These are phyloP conservation scores for Suillus occidentalis DNA, from an alignment of 768 basidiomycete species.

Conservation along the genomic window DNA sequence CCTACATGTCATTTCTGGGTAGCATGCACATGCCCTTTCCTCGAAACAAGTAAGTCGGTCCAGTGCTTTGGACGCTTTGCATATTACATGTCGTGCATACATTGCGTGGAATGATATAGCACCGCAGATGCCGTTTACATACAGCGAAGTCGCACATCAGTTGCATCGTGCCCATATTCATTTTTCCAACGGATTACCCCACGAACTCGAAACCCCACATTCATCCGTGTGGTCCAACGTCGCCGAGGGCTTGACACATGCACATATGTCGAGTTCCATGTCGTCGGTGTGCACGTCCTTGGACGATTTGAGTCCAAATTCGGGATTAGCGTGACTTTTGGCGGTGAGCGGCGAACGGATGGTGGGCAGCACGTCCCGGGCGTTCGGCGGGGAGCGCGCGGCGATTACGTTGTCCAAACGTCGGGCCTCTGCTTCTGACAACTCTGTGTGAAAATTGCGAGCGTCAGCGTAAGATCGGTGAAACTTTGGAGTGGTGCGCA, in stretches of 20 bases:
- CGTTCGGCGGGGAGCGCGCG: slow-evolving; percentile 7
- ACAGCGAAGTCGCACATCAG: neutral
- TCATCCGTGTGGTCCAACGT: slow-evolving; percentile 23
- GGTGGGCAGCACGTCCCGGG: slow-evolving; percentile 19
- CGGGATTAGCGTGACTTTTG: slow-evolving; percentile 25
- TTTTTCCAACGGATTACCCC: slow-evolving; percentile 13
- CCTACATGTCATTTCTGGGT: neutral
- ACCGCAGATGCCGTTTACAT: neutral
- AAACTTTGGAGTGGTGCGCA: slow-evolving; percentile 18
- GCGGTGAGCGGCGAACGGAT: slow-evolving; percentile 24
- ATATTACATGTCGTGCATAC: neutral
- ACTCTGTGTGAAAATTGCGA: slow-evolving; percentile 15
- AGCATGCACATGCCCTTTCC: neutral
- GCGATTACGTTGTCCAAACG: slow-evolving; percentile 30
- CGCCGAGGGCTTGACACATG: slow-evolving; percentile 28
- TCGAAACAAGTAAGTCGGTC: neutral
- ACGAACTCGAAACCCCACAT: slow-evolving; percentile 16
- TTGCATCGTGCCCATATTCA: slow-evolving; percentile 5
- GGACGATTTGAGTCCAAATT: slow-evolving; percentile 16
- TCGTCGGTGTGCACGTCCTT: slow-evolving; percentile 9
- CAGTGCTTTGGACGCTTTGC: neutral
- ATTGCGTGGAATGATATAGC: neutral
- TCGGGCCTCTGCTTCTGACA: slow-evolving; percentile 23
- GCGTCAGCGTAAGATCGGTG: neutral
- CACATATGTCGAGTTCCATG: slow-evolving; percentile 30